Base-by-base conservation (phyloP, 257 asterid species). In the Fraxinus americana region DNA sequence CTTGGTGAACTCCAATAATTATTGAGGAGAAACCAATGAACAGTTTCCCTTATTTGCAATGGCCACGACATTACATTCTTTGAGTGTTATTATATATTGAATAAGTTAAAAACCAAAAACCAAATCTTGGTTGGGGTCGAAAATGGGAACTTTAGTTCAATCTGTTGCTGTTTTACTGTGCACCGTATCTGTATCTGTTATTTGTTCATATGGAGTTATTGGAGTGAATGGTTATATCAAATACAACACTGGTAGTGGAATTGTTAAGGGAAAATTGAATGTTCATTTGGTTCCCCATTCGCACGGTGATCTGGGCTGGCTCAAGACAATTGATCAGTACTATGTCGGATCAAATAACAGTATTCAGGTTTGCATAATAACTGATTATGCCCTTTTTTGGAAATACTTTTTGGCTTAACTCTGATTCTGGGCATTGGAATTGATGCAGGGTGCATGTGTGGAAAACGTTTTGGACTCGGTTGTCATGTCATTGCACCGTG, bases 381-480 rank as follows among this genome's bases (percentile, higher is more conserved):
- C 38, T 67, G 21, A 17, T 50, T 29, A 35, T 68, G 43, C 36
- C 11, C 5, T 41, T 11, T 43, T 43, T 41, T 41, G 48, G 72
- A 27, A 45, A 59, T 1, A 43, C 57, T 19, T 32, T 12, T 65
- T 43, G 50, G 16, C 50, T 43, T 10, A 10, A 43, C 50, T 23
- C 25, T 61, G 65, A 45, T 63, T 63, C 69, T 27, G 35, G 7
- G 36, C 35, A 16, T 61, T 63, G 25, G 69, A 11, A 8, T 65
- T 83, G 77, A 27, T 88, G 85, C 88, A 90, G 98, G 94, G 90
- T 48, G 97, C 98, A 0, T 92, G 97, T 83, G 98, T 94, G 78
- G 94, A 94, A 70, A 89, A 91, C 80, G 82, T 81, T 78, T 91
- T 94, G 84, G 97, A 92, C 79, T 92, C 97, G 1, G 93, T 94